Evolutionary conservation across 2,329 filamentous ascomycete species (phyloP), one percentile per base, ranked within the genome.

Genomic region (Monilinia aucupariae): DNA sequence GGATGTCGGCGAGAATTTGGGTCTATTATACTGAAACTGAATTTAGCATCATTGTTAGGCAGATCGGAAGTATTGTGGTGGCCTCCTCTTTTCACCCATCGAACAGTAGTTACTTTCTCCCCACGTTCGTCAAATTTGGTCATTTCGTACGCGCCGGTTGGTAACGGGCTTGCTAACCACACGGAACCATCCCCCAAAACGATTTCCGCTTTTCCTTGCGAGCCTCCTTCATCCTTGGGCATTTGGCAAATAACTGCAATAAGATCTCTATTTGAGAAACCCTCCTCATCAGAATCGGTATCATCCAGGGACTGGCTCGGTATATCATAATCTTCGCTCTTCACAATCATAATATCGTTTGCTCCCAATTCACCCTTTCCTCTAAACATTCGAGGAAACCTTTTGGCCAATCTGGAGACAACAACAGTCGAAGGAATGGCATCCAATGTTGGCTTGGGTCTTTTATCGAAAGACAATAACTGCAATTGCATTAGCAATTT

Each of bases 11-110:
- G 80, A 10, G 82, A 84, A 53, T 82, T 81, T 0, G 88, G 84
- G 68, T 89, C 84, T 69, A 93, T 86, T 66, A 91, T 84, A 76
- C 88, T 91, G 73, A 93, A 93, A 10, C 85, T 90, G 77, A 87
- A 92, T 71, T 84, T 85, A 63, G 76, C 77, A 53, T 84, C 82
- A 48, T 68, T 53, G 68, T 67, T 58, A 69, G 63, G 43, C 10
- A 32, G 48, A 47, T 71, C 68, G 15, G 65, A 49, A 52, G 61
- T 68, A 67, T 65, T 67, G 66, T 75, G 67, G 78, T 80, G 73
- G 15, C 68, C 68, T 61, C 65, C 72, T 69, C 79, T 80, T 62
- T 81, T 83, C 17, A 90, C 86, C 90, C 90, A 93, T 58, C 89
- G 80, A 22, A 85, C 87, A 13, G 83, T 89, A 32, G 80, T 80